Conservation (phyloP, 31 red algal species). For the Asparagopsis taxiformis region DNA sequence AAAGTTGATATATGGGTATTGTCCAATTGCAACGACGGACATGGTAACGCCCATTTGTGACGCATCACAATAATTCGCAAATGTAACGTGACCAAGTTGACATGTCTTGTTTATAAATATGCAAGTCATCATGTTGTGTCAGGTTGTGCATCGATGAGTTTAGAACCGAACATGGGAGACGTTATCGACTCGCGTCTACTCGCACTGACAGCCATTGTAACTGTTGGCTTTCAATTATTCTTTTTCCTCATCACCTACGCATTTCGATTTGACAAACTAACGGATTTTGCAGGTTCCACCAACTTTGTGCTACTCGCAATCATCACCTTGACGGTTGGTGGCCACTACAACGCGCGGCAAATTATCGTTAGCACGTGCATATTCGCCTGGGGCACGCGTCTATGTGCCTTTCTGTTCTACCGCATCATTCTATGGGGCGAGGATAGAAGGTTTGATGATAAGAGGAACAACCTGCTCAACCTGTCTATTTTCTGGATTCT, state of each 20-base stretch:
- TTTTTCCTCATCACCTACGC: constrained; percentile 83
- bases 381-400: constrained; percentile 75
- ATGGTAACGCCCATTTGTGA: no score
- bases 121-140: no score
- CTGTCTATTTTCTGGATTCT: constrained; percentile 88
- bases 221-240: constrained; percentile 71
- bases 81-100: no score
- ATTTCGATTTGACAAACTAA: constrained; percentile 92
- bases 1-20: no score
- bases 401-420: constrained; percentile 81
- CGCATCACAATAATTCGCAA: no score
- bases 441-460: constrained; percentile 89
- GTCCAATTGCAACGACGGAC: no score
- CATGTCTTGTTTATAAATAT: no score
- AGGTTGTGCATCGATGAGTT: no score
- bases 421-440: constrained; percentile 93
- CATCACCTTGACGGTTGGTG: constrained; percentile 52
- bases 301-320: constrained; percentile 87
- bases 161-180: constrained; percentile 67
- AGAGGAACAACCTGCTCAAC: constrained; percentile 62
- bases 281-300: constrained; percentile 92
- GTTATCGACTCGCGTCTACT: constrained; percentile 73
- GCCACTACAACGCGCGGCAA: constrained; percentile 61
- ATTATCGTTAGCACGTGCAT: constrained; percentile 68
- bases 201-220: constrained; percentile 78